Conservation (phyloP, 768 basidiomycete genomes). For the Serpula lacrymans region DNA sequence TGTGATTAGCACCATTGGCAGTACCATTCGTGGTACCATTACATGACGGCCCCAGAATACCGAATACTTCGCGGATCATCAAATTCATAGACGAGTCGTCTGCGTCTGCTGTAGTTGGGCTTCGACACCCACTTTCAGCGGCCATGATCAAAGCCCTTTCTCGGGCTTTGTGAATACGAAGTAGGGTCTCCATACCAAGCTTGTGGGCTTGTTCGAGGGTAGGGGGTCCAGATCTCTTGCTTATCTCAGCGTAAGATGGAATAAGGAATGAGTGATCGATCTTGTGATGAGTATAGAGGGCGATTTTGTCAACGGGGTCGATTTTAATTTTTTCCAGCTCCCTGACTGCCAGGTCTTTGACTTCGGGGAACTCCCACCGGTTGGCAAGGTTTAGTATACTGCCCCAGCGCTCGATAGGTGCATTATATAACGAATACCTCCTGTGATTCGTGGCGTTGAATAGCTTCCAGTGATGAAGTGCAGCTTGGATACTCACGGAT, state of each 20-base stretch:
- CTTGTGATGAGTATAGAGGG: slow-evolving; percentile 49
- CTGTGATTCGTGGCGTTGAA: slow-evolving; percentile 27
- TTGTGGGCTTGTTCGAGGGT: slow-evolving; percentile 49
- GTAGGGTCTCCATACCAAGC: slow-evolving; percentile 55
- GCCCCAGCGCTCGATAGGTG: slow-evolving; percentile 49
- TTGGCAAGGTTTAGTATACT: slow-evolving; percentile 51
- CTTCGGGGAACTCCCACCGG: slow-evolving; percentile 51
- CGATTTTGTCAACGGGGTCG: slow-evolving; percentile 49
- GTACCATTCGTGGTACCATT: slow-evolving; percentile 6
- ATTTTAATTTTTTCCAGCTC: slow-evolving; percentile 50
- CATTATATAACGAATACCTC: slow-evolving; percentile 52
- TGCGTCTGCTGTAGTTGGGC: slow-evolving; percentile 23
- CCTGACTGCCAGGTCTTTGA: slow-evolving; percentile 48
- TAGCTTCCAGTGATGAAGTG: not conserved
- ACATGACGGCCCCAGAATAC: slow-evolving; percentile 7
- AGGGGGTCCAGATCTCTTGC: slow-evolving; percentile 48
- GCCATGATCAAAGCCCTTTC: slow-evolving; percentile 42
- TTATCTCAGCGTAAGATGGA: slow-evolving; percentile 49
- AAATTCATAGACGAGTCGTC: slow-evolving; percentile 21
- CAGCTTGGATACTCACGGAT: slow-evolving; percentile 35
- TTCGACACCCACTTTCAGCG: slow-evolving; percentile 20
- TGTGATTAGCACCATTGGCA: slow-evolving; percentile 9
- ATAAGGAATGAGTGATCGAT: slow-evolving; percentile 49
- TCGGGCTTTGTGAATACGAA: slow-evolving; percentile 50
- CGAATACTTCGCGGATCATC: slow-evolving; percentile 33